A percentile compares a stretch with the other conserved stretches of the same genome.
These are phyloP conservation scores for Filobasidium floriforme DNA, from an alignment of 768 basidiomycete genomes.

Conservation along the genomic window DNA sequence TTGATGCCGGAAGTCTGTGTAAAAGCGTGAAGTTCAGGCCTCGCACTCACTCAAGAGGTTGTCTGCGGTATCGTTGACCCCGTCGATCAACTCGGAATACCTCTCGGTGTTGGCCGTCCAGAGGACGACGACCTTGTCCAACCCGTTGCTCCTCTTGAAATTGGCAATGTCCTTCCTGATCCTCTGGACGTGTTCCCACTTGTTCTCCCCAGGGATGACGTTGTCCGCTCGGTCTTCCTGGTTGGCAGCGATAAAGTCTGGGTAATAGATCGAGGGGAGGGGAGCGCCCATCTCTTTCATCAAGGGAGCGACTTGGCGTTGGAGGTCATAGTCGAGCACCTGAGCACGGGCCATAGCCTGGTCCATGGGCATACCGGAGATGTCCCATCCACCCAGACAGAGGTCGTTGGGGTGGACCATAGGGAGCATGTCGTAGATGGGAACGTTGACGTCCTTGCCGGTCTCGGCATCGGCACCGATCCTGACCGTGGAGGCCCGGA, in stretches of 20 bases:
- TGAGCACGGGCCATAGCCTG: constrained; percentile 86
- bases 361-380: constrained; percentile 75
- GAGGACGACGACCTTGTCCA: constrained; percentile 87
- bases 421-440: constrained; percentile 82
- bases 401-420: constrained; percentile 99
- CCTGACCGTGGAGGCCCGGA: constrained; percentile 89
- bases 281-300: constrained; percentile 68
- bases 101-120: constrained; percentile 99
- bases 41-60: constrained; percentile 56
- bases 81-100: constrained; percentile 87
- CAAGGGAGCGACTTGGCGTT: constrained; percentile 82
- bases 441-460: constrained; percentile 85
- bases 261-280: constrained; percentile 88
- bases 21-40: too few species aligned
- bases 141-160: constrained; percentile 73
- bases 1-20: too few species aligned
- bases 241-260: constrained; percentile 96
- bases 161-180: constrained; percentile 87
- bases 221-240: constrained; percentile 95
- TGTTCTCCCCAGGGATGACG: constrained; percentile 72
- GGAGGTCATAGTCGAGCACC: constrained; percentile 92
- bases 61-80: constrained; percentile 89
- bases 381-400: constrained; percentile 97
- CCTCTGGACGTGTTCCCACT: constrained; percentile 82
- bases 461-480: constrained; percentile 71